These are phyloP conservation scores for Phlebiopsis flavidoalba DNA, from an alignment of 768 basidiomycete species.

Conservation along the genomic window DNA sequence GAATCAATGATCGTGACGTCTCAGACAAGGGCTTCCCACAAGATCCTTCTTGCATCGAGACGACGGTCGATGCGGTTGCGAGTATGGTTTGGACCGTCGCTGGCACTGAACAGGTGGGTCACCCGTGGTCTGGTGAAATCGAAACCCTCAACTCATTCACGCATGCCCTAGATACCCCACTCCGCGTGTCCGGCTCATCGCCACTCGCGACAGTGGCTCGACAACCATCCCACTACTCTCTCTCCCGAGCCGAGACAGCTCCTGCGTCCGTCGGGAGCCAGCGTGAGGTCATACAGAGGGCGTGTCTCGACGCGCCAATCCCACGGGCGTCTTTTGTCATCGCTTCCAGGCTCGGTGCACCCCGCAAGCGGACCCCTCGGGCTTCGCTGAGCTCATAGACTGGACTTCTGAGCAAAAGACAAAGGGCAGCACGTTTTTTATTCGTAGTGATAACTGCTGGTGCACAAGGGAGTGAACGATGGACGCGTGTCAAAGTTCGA, in stretches of 20 bases:
- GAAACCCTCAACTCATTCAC: background rate
- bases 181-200: conserved; percentile 56
- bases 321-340: conserved; percentile 48
- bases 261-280: conserved; percentile 29
- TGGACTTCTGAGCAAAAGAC: conserved; percentile 13
- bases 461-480: conserved; percentile 52
- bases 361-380: conserved; percentile 38
- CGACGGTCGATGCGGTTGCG: conserved; percentile 38
- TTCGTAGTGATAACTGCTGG: conserved; percentile 56
- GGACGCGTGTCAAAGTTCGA: too few species aligned
- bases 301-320: conserved; percentile 40
- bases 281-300: conserved; percentile 30
- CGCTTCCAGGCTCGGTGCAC: conserved; percentile 45
- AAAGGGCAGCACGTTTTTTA: conserved; percentile 35
- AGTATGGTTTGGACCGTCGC: conserved; percentile 67
- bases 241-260: conserved; percentile 32
- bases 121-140: background rate
- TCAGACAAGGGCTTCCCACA: conserved; percentile 34
- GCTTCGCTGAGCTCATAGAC: conserved; percentile 31
- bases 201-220: conserved; percentile 50
- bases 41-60: conserved; percentile 30
- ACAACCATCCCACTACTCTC: conserved; percentile 56
- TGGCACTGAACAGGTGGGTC: conserved; percentile 46
- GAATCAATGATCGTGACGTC: conserved; percentile 49
- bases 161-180: conserved; percentile 33